Percentiles rank a stretch among this genome's conserved stretches.
phyloP scores from a whole-genome alignment of 768 basidiomycete species.

The Termitomyces sp. region DNA sequence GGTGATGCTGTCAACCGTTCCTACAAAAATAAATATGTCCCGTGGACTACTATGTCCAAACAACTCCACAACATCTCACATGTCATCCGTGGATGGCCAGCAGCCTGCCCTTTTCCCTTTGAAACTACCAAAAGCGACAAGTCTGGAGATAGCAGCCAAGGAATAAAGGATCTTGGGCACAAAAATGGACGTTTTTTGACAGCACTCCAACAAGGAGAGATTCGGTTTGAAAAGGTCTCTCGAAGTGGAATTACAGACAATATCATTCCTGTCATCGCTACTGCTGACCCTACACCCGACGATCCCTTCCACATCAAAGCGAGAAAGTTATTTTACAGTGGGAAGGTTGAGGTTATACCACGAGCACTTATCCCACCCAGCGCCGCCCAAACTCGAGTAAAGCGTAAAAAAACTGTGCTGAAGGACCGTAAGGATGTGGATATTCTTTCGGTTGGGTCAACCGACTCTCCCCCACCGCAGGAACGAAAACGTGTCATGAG shows the following conservation, averaged over 20 bases:
- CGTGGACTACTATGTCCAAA: background rate
- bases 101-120: background rate
- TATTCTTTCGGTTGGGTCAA: background rate
- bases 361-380: background rate
- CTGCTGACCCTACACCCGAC: background rate
- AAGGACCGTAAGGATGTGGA: background rate
- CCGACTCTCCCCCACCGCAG: background rate
- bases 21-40: background rate
- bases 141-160: background rate
- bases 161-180: background rate
- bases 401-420: background rate
- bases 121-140: background rate
- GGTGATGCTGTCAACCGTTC: background rate
- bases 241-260: background rate
- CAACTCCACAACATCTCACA: background rate
- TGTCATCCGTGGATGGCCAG: background rate
- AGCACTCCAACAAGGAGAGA: background rate
- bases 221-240: background rate
- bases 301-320: background rate
- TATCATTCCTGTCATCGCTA: background rate
- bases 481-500: background rate
- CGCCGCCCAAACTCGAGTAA: background rate
- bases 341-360: background rate
- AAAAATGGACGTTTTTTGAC: background rate
- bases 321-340: background rate